These are phyloP conservation scores for Solanum bukasovii DNA, from an alignment of 257 asterid species.

Conservation along the genomic window DNA sequence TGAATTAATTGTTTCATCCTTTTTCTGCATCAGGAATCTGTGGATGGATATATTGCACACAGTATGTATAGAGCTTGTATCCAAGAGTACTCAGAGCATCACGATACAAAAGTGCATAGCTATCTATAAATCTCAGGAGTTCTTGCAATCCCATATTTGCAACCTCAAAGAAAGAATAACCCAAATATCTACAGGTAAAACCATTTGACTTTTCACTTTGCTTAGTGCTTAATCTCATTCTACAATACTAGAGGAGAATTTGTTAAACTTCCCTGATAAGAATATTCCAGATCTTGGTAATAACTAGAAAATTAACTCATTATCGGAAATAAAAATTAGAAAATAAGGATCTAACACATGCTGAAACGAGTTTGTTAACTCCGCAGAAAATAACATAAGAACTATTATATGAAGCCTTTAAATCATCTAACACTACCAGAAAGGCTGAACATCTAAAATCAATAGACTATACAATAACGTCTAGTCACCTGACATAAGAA, in stretches of 20 bases:
- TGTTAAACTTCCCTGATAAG: not conserved
- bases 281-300: not conserved
- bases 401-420: not conserved
- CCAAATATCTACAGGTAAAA: not conserved
- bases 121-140: not conserved
- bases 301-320: not conserved
- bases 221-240: not conserved
- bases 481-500: not conserved
- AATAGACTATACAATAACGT: not conserved
- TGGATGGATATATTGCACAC: not conserved
- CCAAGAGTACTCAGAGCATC: not conserved
- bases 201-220: not conserved
- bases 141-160: not conserved
- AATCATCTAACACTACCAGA: not conserved
- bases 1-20: not conserved
- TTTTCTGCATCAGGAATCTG: not conserved
- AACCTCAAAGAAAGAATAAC: not conserved
- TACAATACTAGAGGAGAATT: not conserved
- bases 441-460: not conserved
- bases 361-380: not conserved
- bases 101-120: not conserved
- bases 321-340: not conserved
- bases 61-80: not conserved
- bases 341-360: not conserved
- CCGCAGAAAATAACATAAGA: not conserved